Base-by-base conservation (phyloP, 805 yeast species). In the Candida lessepsii region DNA sequence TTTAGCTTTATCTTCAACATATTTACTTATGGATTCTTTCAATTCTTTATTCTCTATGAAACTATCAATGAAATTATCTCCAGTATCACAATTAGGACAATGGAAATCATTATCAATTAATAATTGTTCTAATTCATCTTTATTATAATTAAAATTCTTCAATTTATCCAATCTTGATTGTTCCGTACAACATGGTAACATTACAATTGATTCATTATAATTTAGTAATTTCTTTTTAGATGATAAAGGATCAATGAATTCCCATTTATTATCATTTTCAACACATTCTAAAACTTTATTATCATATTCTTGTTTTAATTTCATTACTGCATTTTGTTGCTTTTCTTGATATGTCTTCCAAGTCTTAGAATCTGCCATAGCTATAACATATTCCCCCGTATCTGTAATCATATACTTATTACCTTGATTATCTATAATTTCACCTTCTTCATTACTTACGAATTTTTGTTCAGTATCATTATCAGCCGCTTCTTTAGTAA, bases 311-410 rank as follows among this genome's bases (percentile, higher is more conserved):
- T 74, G 79, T 48, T 66, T 70, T 11, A 71, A 69, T 41, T 71
- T 73, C 58, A 61, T 63, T 27, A 60, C 73, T 31, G 70, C 76
- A 57, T 55, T 69, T 53, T 63, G 75, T 51, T 80, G 70, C 48
- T 81, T 83, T 47, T 86, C 80, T 57, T 89, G 96, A 56, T 80
- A 90, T 35, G 75, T 80, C 40, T 81, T 80, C 99, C 99, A 91
- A 0, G 96, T 83, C 53, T 81, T 83, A 29, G 80, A 77, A 64
- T 93, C 99, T 0, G 98, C 98, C 45, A 90, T 80, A n/a, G 95
- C 96, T 35, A 88, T 84, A 4, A 93, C 99, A 58, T 86, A 93
- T 53, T 90, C 86, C 36, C 99, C 99, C 25, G 88, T 93, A 37
- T 90, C 98, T 23, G 89, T 89, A 50, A 93, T 80, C 84, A 93